Percentiles rank a stretch among this genome's conserved stretches.
These are phyloP conservation scores for Colletotrichum sp. DNA, from an alignment of 2,329 filamentous ascomycete species.

Conservation along the genomic window DNA sequence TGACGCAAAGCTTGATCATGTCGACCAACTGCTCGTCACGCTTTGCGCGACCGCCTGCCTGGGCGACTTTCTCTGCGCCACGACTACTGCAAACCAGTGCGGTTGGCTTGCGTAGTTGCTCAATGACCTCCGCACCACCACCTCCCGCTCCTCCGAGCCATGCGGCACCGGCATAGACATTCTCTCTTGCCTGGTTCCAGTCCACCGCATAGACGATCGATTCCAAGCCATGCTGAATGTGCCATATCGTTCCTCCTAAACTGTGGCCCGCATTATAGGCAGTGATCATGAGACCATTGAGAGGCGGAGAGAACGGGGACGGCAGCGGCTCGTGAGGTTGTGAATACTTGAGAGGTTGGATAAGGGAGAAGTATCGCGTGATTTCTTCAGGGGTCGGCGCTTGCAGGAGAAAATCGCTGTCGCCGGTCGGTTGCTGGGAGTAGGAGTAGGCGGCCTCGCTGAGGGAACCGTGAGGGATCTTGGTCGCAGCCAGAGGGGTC, in stretches of 20 bases:
- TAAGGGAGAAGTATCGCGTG: slow-evolving; percentile 85
- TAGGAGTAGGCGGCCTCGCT: slow-evolving; percentile 65
- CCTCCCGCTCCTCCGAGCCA: slow-evolving; percentile 86
- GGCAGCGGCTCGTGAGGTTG: slow-evolving; percentile 91
- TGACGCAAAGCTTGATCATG: slow-evolving; percentile 79
- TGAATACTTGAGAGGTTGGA: slow-evolving; percentile 94
- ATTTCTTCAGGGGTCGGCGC: slow-evolving; percentile 89
- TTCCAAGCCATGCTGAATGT: slow-evolving; percentile 95
- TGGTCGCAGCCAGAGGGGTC: slow-evolving; percentile 84
- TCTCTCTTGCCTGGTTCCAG: slow-evolving; percentile 98
- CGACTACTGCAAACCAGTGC: slow-evolving; percentile 91
- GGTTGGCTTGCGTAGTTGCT: slow-evolving; percentile 91
- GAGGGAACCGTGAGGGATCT: slow-evolving; percentile 77
- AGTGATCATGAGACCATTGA: slow-evolving; percentile 92
- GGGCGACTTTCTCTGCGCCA: slow-evolving; percentile 74
- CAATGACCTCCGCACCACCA: slow-evolving; percentile 88
- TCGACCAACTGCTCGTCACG: slow-evolving; percentile 86
- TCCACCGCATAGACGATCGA: slow-evolving; percentile 97
- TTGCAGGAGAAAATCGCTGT: slow-evolving; percentile 63
- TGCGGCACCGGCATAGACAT: slow-evolving; percentile 90
- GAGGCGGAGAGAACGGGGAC: slow-evolving; percentile 85
- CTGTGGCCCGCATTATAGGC: slow-evolving; percentile 97
- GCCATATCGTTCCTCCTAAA: slow-evolving; percentile 97
- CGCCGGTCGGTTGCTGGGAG: slow-evolving; percentile 52
- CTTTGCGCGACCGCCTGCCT: slow-evolving; percentile 76